Conservation (phyloP, 208 protist species). For the Tritrichomonas musculus region DNA sequence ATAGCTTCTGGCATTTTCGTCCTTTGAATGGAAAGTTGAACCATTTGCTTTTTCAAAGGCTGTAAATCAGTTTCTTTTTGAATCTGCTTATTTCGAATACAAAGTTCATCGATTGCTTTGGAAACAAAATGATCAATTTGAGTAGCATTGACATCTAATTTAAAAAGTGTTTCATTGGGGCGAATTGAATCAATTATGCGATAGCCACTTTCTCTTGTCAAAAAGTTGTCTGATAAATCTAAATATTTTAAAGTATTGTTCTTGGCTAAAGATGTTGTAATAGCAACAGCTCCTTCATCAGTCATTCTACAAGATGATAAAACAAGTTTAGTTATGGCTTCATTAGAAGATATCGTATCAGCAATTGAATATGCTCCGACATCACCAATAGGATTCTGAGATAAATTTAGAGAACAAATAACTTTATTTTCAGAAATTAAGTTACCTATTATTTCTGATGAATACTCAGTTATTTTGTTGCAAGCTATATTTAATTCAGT, state of each 20-base stretch:
- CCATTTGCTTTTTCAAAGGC: not conserved
- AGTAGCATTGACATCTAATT: not conserved
- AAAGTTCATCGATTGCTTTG: not conserved
- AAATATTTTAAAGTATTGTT: not conserved
- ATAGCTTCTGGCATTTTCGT: slow-evolving; percentile 26
- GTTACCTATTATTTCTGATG: not conserved
- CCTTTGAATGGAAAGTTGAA: slow-evolving; percentile 1
- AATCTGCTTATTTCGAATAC: not conserved
- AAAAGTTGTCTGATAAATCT: not conserved
- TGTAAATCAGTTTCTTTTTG: not conserved
- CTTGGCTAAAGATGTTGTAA: not conserved
- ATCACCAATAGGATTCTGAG: not conserved
- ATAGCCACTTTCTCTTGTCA: slow-evolving; percentile 21
- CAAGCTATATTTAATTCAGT: not conserved
- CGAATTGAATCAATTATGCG: not conserved
- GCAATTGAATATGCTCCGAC: not conserved
- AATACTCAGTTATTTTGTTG: not conserved
- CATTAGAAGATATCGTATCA: not conserved
- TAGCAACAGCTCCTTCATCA: not conserved
- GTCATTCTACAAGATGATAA: not conserved
- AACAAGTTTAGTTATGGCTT: not conserved
- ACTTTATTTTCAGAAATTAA: not conserved
- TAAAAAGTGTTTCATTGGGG: not conserved
- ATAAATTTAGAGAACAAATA: not conserved
- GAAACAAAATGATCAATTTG: slow-evolving; percentile 25